phyloP scores from a whole-genome alignment of 768 basidiomycete species.

The Mycena venus region DNA sequence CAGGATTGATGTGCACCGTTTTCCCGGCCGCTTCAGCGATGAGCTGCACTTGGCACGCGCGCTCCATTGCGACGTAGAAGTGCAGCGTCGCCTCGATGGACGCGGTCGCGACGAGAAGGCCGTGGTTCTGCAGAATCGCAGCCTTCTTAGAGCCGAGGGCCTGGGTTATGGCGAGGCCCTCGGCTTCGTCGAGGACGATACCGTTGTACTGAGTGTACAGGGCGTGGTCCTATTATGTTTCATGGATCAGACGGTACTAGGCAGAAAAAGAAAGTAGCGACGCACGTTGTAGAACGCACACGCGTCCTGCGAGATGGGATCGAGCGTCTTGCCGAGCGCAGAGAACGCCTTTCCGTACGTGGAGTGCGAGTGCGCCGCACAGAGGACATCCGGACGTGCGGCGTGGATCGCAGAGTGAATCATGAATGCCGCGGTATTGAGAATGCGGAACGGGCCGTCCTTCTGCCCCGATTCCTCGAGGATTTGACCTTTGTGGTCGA shows the following conservation, averaged over 20 bases:
- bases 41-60: slow-evolving; percentile 61
- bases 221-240: slow-evolving; percentile 43
- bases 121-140: slow-evolving; percentile 60
- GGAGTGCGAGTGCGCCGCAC: slow-evolving; percentile 64
- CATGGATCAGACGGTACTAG: background rate
- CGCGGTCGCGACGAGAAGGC: slow-evolving; percentile 53
- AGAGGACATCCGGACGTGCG: slow-evolving; percentile 61
- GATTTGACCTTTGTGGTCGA: slow-evolving; percentile 48
- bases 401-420: slow-evolving; percentile 60
- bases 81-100: slow-evolving; percentile 59
- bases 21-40: slow-evolving; percentile 57
- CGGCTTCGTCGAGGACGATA: slow-evolving; percentile 59
- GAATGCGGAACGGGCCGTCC: slow-evolving; percentile 33
- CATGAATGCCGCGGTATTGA: slow-evolving; percentile 51
- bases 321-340: slow-evolving; percentile 56
- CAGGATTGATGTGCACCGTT: slow-evolving; percentile 42
- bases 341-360: slow-evolving; percentile 65
- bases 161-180: slow-evolving; percentile 60
- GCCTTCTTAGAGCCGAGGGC: slow-evolving; percentile 57
- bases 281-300: slow-evolving; percentile 55
- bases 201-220: slow-evolving; percentile 63
- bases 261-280: background rate
- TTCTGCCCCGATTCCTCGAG: slow-evolving; percentile 45
- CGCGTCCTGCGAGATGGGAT: slow-evolving; percentile 59
- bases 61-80: slow-evolving; percentile 58